Conservation (phyloP, 345 rosid genomes). For the Populus nigra region DNA sequence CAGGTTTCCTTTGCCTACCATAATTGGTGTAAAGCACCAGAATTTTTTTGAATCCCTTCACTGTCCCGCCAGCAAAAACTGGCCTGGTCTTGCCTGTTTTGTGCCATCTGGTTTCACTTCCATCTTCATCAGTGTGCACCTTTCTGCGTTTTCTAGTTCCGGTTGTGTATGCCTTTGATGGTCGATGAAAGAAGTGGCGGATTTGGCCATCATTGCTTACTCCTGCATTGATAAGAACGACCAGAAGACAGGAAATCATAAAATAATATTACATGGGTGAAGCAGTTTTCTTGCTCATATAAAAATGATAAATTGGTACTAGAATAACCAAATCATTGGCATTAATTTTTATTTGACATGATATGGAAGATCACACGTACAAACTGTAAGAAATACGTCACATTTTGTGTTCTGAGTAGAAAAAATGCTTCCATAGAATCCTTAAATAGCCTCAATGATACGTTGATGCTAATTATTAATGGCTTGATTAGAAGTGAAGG, state of each 20-base stretch:
- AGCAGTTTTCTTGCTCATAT: background rate
- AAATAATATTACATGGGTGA: background rate
- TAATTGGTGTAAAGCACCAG: constrained; percentile 85
- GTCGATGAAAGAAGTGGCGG: constrained; percentile 88
- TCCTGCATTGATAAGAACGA: constrained; percentile 41
- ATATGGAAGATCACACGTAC: background rate
- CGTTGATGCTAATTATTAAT: background rate
- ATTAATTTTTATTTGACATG: background rate
- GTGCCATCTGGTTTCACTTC: constrained; percentile 91
- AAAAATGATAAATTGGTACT: background rate
- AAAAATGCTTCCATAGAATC: background rate
- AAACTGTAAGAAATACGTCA: background rate
- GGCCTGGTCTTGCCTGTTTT: constrained; percentile 93
- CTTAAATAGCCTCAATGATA: background rate
- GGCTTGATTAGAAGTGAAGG: background rate
- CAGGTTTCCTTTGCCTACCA: constrained; percentile 81
- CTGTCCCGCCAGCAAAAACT: constrained; percentile 38
- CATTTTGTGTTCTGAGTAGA: background rate
- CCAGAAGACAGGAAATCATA: background rate
- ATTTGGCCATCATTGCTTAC: constrained; percentile 82
- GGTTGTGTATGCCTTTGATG: constrained; percentile 91
- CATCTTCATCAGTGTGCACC: constrained; percentile 66
- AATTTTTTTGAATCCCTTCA: constrained; percentile 82
- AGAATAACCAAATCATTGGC: background rate
- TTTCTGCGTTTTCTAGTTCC: constrained; percentile 86